phyloP scores from a whole-genome alignment of 371 early-diverging fungal genomes.

The Ecytonucleospora hepatopenaei region DNA sequence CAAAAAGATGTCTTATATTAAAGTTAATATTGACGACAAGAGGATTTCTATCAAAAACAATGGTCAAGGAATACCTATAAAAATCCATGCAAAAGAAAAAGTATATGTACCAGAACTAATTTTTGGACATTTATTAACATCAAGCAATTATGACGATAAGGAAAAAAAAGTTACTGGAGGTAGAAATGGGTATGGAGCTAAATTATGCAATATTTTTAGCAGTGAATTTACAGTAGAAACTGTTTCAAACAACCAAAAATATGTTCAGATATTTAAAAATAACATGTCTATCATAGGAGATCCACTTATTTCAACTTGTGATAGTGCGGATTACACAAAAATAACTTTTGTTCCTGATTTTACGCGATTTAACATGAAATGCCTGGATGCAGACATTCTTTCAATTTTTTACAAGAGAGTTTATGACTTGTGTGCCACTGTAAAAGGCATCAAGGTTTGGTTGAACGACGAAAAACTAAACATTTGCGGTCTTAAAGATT shows the following conservation, averaged over 20 bases:
- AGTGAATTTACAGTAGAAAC: conserved; percentile 90
- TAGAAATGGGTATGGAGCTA: conserved; percentile 97
- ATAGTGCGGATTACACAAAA: conserved; percentile 54
- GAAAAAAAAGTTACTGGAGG: conserved; percentile 97
- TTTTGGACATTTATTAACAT: conserved; percentile 93
- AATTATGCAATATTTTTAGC: conserved; percentile 94
- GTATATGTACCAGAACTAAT: conserved; percentile 95
- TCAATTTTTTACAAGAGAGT: conserved; percentile 81
- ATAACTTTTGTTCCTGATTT: conserved; percentile 94
- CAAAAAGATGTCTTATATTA: conserved; percentile 72
- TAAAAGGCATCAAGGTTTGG: conserved; percentile 72
- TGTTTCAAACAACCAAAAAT: conserved; percentile 59
- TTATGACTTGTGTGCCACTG: conserved; percentile 85
- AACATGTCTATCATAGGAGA: conserved; percentile 52
- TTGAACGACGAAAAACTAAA: conserved; percentile 73
- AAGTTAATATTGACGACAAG: conserved; percentile 74
- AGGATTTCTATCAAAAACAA: conserved; percentile 81
- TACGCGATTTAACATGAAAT: conserved; percentile 72
- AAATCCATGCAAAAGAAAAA: conserved; percentile 77
- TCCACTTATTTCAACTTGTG: conserved; percentile 38
- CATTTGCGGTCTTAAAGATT: conserved; percentile 76
- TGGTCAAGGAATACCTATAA: conserved; percentile 89
- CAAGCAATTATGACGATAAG: conserved; percentile 91
- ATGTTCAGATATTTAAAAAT: conserved; percentile 61
- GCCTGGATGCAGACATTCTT: conserved; percentile 69